These are phyloP conservation scores for Scheffersomyces segobiensis DNA, from an alignment of 1,139 yeast species.

Conservation along the genomic window DNA sequence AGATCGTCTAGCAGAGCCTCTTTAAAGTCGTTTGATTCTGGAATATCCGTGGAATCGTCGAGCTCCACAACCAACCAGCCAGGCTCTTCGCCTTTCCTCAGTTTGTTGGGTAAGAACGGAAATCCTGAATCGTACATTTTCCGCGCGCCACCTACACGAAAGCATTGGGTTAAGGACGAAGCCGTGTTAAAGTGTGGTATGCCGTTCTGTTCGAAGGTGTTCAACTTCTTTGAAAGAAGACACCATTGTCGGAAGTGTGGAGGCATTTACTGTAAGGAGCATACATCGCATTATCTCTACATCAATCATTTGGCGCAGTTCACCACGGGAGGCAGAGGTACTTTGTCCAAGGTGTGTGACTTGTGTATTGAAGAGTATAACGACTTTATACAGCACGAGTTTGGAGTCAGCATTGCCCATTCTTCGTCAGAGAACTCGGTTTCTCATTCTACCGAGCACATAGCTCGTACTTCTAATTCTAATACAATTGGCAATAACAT, in stretches of 20 bases:
- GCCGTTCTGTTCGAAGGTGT: slow-evolving; percentile 54
- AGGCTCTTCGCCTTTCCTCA: slow-evolving; percentile 7
- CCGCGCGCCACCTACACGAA: slow-evolving; percentile 55
- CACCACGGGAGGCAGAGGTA: slow-evolving; percentile 74
- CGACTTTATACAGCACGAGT: slow-evolving; percentile 43
- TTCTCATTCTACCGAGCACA: not conserved
- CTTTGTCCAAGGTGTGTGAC: slow-evolving; percentile 77
- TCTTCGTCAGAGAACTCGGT: not conserved
- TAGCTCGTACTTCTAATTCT: not conserved
- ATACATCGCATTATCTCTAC: slow-evolving; percentile 53
- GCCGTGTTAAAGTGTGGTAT: slow-evolving; percentile 63
- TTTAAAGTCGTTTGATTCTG: slow-evolving; percentile 37
- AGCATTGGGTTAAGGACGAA: slow-evolving; percentile 81
- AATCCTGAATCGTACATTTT: slow-evolving; percentile 15
- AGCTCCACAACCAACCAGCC: slow-evolving; percentile 6
- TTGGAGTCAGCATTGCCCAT: slow-evolving; percentile 27
- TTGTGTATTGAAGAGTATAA: slow-evolving; percentile 72
- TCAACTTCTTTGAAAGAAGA: slow-evolving; percentile 79
- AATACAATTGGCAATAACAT: slow-evolving; percentile 7
- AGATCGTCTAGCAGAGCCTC: slow-evolving; percentile 27
- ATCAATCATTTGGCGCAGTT: slow-evolving; percentile 72
- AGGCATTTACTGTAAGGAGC: slow-evolving; percentile 80
- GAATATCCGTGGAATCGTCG: slow-evolving; percentile 30
- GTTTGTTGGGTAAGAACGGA: not conserved
- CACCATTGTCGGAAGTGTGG: slow-evolving; percentile 97